Conservation (phyloP, 202 grass and related monocot species). For the Setaria viridis region DNA sequence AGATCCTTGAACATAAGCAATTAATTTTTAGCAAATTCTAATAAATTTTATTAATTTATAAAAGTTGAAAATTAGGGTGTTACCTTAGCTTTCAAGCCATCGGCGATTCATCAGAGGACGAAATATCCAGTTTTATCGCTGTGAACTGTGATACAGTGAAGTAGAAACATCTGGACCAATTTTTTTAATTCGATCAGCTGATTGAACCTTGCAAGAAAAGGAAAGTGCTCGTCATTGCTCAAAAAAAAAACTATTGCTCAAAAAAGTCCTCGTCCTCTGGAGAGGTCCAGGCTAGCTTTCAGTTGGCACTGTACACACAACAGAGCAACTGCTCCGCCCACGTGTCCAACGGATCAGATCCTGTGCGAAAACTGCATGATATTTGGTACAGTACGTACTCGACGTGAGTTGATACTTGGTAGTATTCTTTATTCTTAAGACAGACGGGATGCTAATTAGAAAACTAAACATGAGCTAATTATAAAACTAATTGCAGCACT, state of each 20-base stretch:
- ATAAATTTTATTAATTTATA: no score
- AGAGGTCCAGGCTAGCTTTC: background rate
- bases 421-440: background rate
- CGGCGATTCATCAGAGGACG: slow-evolving; percentile 5
- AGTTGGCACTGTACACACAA: background rate
- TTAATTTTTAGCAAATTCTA: no score
- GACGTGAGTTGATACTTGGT: background rate
- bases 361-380: background rate
- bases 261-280: background rate
- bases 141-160: background rate
- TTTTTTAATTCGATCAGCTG: background rate
- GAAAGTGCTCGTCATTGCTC: background rate
- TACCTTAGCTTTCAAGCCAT: slow-evolving; percentile 32
- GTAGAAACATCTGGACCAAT: background rate
- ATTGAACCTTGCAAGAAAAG: slow-evolving; percentile 34
- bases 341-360: background rate
- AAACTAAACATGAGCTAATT: no score
- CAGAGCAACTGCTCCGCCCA: background rate
- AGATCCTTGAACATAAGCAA: no score
- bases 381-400: no score
- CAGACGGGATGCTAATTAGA: no score
- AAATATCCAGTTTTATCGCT: background rate
- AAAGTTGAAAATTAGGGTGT: no score
- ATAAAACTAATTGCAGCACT: no score
- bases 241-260: background rate